phyloP scores from a whole-genome alignment of 108 stramenopile species.

The Epipyxis sp. region DNA sequence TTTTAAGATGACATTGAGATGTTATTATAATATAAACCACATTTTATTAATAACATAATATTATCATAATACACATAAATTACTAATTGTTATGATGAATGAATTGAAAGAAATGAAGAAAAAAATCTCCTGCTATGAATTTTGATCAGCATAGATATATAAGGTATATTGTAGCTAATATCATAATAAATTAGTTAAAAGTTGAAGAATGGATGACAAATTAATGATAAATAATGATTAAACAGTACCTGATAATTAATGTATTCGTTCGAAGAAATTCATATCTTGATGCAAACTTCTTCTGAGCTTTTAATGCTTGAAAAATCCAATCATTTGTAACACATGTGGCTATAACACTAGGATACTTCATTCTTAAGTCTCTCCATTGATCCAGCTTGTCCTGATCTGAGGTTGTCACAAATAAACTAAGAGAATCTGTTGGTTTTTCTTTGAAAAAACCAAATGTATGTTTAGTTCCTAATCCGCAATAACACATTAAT shows the following conservation, averaged over 20 bases:
- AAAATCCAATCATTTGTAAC: slow-evolving; percentile 31
- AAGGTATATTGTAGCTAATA: too few species aligned
- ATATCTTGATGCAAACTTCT: slow-evolving; percentile 5
- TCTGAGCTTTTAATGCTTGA: slow-evolving; percentile 13
- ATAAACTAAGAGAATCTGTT: slow-evolving; percentile 7
- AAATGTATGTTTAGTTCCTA: not conserved
- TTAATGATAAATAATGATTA: not conserved
- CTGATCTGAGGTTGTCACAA: slow-evolving; percentile 5
- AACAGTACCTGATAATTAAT: slow-evolving; percentile 10
- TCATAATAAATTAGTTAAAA: too few species aligned
- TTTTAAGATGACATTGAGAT: too few species aligned
- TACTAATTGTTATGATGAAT: too few species aligned
- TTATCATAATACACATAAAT: too few species aligned
- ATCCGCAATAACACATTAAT: not conserved
- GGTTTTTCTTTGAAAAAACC: slow-evolving; percentile 30
- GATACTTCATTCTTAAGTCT: slow-evolving; percentile 1
- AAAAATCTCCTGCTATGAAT: too few species aligned
- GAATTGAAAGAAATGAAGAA: too few species aligned
- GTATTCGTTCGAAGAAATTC: slow-evolving; percentile 26
- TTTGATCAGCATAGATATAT: too few species aligned
- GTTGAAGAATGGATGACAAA: too few species aligned
- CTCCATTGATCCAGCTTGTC: slow-evolving; percentile 8
- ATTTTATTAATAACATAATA: too few species aligned
- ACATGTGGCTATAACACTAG: slow-evolving; percentile 14
- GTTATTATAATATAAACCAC: too few species aligned